Percentiles rank a stretch among this genome's conserved stretches.
phyloP scores from a whole-genome alignment of 1,284 basidiomycete species.

The Leccinum huronense region DNA sequence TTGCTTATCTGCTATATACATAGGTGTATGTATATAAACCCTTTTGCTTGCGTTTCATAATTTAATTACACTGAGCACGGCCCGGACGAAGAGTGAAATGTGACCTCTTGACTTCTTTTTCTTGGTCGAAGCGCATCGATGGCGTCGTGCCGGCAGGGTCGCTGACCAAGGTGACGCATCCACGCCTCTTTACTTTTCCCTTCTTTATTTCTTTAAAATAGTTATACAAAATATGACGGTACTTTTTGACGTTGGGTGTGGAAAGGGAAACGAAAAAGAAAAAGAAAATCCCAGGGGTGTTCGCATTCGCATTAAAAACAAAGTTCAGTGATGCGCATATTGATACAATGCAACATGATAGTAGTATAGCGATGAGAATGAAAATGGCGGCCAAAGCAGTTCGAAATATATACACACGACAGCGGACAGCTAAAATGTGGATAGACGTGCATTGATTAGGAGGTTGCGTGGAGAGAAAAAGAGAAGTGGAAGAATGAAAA shows the following conservation, averaged over 20 bases:
- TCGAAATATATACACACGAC: constrained; percentile 20
- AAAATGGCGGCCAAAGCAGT: constrained; percentile 9
- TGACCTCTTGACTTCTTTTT: constrained; percentile 9
- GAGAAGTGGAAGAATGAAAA: constrained; percentile 3
- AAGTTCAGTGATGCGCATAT: constrained; percentile 6
- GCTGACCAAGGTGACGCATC: neutral
- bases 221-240: constrained; percentile 10
- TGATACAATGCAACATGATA: constrained; percentile 29
- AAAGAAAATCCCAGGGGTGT: neutral
- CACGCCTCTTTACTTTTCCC: neutral
- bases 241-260: constrained; percentile 11
- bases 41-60: constrained; percentile 13
- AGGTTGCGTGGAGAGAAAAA: constrained; percentile 13
- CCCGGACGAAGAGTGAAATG: constrained; percentile 10
- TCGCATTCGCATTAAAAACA: neutral
- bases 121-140: neutral
- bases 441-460: constrained; percentile 18
- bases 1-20: neutral
- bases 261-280: neutral
- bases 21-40: neutral
- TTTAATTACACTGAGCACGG: constrained; percentile 4
- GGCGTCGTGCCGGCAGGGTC: constrained; percentile 18
- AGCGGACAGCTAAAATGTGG: constrained; percentile 20
- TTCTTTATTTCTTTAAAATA: neutral
- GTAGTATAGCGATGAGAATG: constrained; percentile 19